phyloP scores from a whole-genome alignment of 1,284 basidiomycete genomes.

The Marasmius fiardii region DNA sequence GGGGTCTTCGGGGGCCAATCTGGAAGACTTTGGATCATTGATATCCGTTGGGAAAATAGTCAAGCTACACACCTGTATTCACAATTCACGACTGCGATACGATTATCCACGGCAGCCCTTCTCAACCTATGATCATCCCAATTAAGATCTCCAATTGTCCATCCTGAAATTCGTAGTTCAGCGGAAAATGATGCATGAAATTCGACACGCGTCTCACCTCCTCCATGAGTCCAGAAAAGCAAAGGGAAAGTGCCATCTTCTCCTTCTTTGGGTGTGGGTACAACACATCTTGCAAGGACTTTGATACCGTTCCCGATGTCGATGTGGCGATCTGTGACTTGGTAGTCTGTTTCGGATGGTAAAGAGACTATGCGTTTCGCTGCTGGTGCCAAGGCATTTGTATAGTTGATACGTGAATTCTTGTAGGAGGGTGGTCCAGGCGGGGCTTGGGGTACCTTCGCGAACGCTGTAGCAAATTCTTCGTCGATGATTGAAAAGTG shows the following conservation, averaged over 20 bases:
- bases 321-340: neutral
- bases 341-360: neutral
- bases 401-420: no score
- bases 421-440: neutral
- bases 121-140: neutral
- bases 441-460: neutral
- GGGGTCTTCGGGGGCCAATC: neutral
- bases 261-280: neutral
- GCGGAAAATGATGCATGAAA: neutral
- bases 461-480: neutral
- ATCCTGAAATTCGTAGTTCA: neutral
- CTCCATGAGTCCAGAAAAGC: neutral
- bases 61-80: neutral
- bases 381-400: neutral
- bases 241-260: slow-evolving; percentile 1
- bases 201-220: neutral
- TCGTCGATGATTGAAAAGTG: neutral
- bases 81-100: neutral
- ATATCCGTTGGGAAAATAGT: no score
- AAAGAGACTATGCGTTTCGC: neutral
- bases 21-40: neutral
- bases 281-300: neutral
- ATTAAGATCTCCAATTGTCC: neutral
- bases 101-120: neutral
- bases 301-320: neutral